Evolutionary conservation across 2,329 filamentous ascomycete species (phyloP).

Genomic region (Zymoseptoria ardabiliae): DNA sequence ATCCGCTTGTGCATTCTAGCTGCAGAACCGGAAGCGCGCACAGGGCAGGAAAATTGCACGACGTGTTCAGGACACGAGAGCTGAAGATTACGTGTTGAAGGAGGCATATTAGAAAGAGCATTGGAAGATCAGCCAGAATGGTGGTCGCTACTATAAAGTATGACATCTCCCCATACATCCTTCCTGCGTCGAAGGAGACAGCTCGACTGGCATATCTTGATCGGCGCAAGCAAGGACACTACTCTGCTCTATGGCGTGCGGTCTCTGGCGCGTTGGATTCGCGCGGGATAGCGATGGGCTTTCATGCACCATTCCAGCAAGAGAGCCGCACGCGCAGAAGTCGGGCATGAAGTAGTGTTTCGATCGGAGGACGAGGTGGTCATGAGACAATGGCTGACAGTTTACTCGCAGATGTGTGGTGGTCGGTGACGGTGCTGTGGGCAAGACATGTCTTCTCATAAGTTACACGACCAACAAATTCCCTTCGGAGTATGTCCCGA

Average conservation of each 20-base stretch:
- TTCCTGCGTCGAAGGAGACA: neutral
- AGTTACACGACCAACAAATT: slow-evolving; percentile 99
- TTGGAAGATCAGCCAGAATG: slow-evolving; percentile 12
- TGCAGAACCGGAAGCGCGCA: neutral
- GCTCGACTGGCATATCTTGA: neutral
- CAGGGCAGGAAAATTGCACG: neutral
- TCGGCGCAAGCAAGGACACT: neutral
- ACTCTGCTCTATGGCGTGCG: neutral
- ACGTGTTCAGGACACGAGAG: neutral
- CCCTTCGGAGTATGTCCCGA: slow-evolving; percentile 98
- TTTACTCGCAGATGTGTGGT: slow-evolving; percentile 73
- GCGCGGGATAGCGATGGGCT: neutral
- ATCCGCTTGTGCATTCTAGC: neutral
- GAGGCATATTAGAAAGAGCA: neutral
- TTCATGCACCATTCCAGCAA: neutral
- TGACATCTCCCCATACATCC: slow-evolving; percentile 2
- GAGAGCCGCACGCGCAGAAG: neutral
- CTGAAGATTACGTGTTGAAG: neutral
- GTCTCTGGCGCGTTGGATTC: neutral
- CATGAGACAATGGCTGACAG: slow-evolving; percentile 9
- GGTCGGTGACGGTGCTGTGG: slow-evolving; percentile 97
- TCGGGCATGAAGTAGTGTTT: neutral
- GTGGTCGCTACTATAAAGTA: slow-evolving; percentile 31
- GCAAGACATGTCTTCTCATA: slow-evolving; percentile 98
- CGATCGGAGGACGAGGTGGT: neutral